Evolutionary conservation across 192 early-diverging fungal species (phyloP), one percentile per base, ranked within the genome.

Genomic region (Coemansia sp.): DNA sequence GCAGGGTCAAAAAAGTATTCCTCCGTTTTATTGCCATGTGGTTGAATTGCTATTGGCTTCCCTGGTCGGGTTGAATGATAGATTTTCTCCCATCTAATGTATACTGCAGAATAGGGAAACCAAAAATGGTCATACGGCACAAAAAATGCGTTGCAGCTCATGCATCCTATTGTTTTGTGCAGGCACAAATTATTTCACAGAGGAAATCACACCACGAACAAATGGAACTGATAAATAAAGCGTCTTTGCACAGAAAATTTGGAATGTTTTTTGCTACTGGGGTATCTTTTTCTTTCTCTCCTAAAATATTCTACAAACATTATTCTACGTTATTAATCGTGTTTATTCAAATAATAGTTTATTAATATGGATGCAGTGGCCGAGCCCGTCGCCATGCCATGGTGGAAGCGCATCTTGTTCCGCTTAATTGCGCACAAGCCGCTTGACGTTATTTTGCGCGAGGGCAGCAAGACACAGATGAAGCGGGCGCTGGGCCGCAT

Each of bases 401-500:
- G 32, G 29, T 78, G 75, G 75, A 78, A 56, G 46, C 68, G 33
- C 11, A 31, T 79, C 16, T 3, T 38, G 5, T 11, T 11, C 10
- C 61, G 71, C 0, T 55, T 76, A 6, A 35, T 61, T 32, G 48
- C 65, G 12, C 75, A 75, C 56, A 73, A 78, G 54, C 45, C 69
- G 14, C 38, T 78, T 7, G 80, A 82, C 6, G 47, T 58, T n/a
- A 73, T 82, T 31, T 55, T 82, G 16, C 64, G 45, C 28, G 80
- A 82, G 49, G 68, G 80, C 33, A 45, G 64, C 21, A 58, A 29
- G 3, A 85, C 87, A 1, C 54, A 67, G 53, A 83, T 86, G 74
- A 81, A 69, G 30, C 80, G 82, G 0, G 64, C 71, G 31, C 81
- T 92, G 33, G 75, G 61, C 1, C 74, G 71, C 9, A 69, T 83